Evolutionary conservation across 768 basidiomycete species (phyloP).

Genomic region (Auricularia cornea): DNA sequence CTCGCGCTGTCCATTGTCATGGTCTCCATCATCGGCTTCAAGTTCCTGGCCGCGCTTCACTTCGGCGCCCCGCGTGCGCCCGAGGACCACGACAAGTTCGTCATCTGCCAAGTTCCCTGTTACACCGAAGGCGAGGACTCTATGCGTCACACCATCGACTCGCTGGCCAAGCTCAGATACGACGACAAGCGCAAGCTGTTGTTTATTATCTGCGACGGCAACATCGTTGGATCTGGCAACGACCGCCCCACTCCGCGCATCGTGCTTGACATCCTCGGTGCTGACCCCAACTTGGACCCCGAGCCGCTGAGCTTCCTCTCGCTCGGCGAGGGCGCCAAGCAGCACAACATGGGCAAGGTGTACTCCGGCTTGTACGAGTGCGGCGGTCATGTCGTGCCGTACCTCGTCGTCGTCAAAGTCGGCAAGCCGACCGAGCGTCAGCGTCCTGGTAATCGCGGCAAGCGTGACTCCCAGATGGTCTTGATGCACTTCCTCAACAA

Average conservation of each 20-base stretch:
- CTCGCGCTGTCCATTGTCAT: constrained; percentile 84
- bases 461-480: constrained; percentile 94
- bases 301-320: constrained; percentile 92
- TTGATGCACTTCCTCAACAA: constrained; percentile 98
- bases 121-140: constrained; percentile 94
- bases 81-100: constrained; percentile 94
- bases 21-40: constrained; percentile 93
- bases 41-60: constrained; percentile 86
- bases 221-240: constrained; percentile 95
- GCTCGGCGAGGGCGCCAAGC: constrained; percentile 89
- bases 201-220: constrained; percentile 92
- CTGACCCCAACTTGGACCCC: constrained; percentile 85
- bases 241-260: constrained; percentile 94
- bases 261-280: constrained; percentile 92
- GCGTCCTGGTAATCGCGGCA: constrained; percentile 94
- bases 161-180: constrained; percentile 87
- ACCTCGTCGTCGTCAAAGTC: constrained; percentile 84
- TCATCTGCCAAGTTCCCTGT: constrained; percentile 97
- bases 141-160: constrained; percentile 83
- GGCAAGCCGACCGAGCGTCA: constrained; percentile 92
- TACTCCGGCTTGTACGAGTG: constrained; percentile 95
- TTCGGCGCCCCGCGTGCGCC: constrained; percentile 74
- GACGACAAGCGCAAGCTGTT: constrained; percentile 97
- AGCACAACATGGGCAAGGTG: constrained; percentile 97
- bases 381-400: constrained; percentile 92